Base-by-base conservation (phyloP, 352 stramenopile genomes). In the Pseudoperonospora humuli region DNA sequence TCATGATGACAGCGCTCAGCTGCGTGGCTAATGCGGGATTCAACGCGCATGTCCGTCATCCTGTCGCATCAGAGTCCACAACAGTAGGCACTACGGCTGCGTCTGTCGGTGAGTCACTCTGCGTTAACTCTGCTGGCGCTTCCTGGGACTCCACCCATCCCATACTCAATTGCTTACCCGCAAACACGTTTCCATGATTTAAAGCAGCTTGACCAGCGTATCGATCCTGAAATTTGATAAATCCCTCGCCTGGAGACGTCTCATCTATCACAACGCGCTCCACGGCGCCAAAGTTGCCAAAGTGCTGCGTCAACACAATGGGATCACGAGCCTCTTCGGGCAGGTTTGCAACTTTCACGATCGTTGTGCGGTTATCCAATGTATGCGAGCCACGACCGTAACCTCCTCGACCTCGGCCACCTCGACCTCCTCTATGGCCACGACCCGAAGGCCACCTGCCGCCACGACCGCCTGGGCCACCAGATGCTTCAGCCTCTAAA, bases 171-270 rank as follows among this genome's bases (percentile, higher is more conserved):
- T 71, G 62, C 17, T 70, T 64, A 29, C 82, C 61, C 15, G 70
- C 73, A 40, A 75, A 87, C 42, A 75, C 33, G 24, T 61, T 64
- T 38, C 77, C 77, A 38, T 82, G 77, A 17, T 31, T 70, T 26
- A 90, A 41, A 31, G 77, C 81, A 7, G 75, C 64, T 39, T 93
- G 76, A 7, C 71, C 81, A 3, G 59, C 61, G 47, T 88, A 90
- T 19, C 81, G 70, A 40, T 93, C 78, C 31, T 84, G 65, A 39
- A 93, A 93, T 56, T 93, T 88, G 57, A 93, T 86, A 38, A 74
- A 91, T 6, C 67, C 74, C 33, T 64, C 64, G 13, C 62, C 55
- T 6, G 64, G 59, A 17, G 51, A 34, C 13, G 45, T 39, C 21
- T 67, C 61, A 25, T 84, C 76, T 47, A 90, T 59, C 31, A 86